phyloP scores from a whole-genome alignment of 768 basidiomycete species.

The Botryobasidium botryosum region DNA sequence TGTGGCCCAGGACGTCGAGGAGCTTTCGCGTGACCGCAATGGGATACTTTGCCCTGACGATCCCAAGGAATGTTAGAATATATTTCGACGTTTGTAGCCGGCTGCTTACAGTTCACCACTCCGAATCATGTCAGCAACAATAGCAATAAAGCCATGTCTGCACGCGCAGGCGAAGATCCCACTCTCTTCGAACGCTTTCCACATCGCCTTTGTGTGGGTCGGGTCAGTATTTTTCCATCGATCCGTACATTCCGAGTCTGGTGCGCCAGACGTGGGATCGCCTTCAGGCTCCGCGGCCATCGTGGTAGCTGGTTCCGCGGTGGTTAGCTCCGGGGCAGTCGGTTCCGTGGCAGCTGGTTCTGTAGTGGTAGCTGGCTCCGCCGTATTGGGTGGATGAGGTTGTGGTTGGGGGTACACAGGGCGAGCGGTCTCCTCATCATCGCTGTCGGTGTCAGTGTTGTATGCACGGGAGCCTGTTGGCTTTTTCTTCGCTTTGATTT shows the following conservation, averaged over 20 bases:
- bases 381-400: too few relatives aligned
- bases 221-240: not conserved
- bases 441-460: too few relatives aligned
- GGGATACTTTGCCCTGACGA: conserved; percentile 10
- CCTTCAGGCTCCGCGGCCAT: not conserved
- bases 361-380: too few relatives aligned
- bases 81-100: not conserved
- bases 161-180: conserved; percentile 4
- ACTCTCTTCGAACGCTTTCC: not conserved
- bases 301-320: not conserved
- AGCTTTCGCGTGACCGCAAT: conserved; percentile 4
- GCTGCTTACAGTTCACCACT: conserved; percentile 23
- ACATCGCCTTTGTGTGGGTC: not conserved
- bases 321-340: not conserved
- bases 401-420: too few relatives aligned
- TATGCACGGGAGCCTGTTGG: too few relatives aligned
- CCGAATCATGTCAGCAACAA: conserved; percentile 3
- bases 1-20: not conserved
- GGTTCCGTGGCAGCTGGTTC: too few relatives aligned
- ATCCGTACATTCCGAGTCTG: not conserved
- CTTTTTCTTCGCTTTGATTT: not conserved
- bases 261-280: not conserved
- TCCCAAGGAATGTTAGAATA: not conserved
- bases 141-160: conserved; percentile 3
- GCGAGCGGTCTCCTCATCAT: too few relatives aligned